Evolutionary conservation across 1,284 basidiomycete species (phyloP), one percentile per base, ranked within the genome.

Genomic region (Tranzscheliella williamsii): DNA sequence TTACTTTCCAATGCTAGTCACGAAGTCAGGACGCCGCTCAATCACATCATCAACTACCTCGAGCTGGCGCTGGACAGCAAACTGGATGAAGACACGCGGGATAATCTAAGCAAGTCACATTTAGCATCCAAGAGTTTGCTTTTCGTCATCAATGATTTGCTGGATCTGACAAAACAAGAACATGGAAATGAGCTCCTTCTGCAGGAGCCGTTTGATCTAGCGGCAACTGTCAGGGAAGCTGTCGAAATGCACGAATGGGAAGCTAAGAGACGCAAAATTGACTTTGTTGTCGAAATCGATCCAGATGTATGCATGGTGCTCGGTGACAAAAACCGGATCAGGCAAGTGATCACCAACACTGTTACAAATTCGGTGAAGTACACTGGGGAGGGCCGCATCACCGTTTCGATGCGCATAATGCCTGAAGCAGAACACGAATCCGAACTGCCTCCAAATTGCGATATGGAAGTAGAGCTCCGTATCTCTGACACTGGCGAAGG

Each of bases 1-100:
- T 72, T 93, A 35, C 79, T 92, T 15, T 88, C 88, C n/a, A 92
- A 93, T 77, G 90, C 90, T 5, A 88, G 85, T 62, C 90, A 92
- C 75, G 90, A 91, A 81, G 87, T 89, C 83, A 73, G 71, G 5
- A 73, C 71, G 22, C 71, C 71, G 36, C 67, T 73, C 40, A 72
- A 73, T 33, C 71, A 73, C 51, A 72, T 73, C 47, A 80, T 81
- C 76, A 90, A 88, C 76, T 91, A 90, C 68, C 63, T 76, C 45
- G 90, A 94, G 77, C 82, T 92, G 72, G 90, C 90, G 2, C 81
- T 94, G 27, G 86, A 91, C 65, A 88, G 89, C 2, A 83, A 85
- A 16, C 79, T 92, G 44, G 89, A 91, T 67, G 73, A 75, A 2
- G 90, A 91, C 72, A 90, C 89, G 4, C 82, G 89, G 35, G 86